Evolutionary conservation across 179 eudicot genomes (phyloP).

Genomic region (Spergularia azorica): DNA sequence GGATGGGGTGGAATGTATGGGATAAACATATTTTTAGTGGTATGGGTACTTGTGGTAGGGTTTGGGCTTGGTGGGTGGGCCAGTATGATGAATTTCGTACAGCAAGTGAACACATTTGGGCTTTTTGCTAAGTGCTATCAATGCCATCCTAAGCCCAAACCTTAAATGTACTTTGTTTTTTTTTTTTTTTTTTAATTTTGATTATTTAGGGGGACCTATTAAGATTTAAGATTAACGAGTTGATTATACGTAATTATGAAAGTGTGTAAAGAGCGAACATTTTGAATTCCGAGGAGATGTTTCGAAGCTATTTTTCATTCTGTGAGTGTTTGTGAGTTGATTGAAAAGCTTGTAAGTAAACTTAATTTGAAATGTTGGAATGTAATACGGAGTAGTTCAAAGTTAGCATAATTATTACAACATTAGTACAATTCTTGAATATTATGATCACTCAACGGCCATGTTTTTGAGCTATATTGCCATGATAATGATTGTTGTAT

Average conservation of each 20-base stretch:
- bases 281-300: no score
- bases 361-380: constrained; percentile 5
- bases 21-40: constrained; percentile 71
- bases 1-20: constrained; percentile 73
- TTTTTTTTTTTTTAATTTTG: constrained; percentile 10
- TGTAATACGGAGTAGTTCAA: constrained; percentile 14
- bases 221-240: constrained; percentile 10
- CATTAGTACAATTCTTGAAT: no score
- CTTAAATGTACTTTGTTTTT: not conserved
- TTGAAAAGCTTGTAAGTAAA: constrained; percentile 25
- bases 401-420: not conserved
- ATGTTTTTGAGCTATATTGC: no score
- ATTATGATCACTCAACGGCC: no score
- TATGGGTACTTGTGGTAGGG: constrained; percentile 83
- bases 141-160: constrained; percentile 64
- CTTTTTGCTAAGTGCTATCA: constrained; percentile 89
- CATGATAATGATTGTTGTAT: no score
- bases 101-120: constrained; percentile 78
- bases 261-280: constrained; percentile 30
- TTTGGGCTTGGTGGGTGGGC: constrained; percentile 98
- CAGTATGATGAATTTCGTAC: constrained; percentile 72
- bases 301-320: not conserved
- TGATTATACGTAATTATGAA: constrained; percentile 27
- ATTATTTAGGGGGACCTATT: constrained; percentile 16
- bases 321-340: constrained; percentile 21